phyloP scores from a whole-genome alignment of 805 yeast species.

The Hanseniaspora valbyensis region DNA sequence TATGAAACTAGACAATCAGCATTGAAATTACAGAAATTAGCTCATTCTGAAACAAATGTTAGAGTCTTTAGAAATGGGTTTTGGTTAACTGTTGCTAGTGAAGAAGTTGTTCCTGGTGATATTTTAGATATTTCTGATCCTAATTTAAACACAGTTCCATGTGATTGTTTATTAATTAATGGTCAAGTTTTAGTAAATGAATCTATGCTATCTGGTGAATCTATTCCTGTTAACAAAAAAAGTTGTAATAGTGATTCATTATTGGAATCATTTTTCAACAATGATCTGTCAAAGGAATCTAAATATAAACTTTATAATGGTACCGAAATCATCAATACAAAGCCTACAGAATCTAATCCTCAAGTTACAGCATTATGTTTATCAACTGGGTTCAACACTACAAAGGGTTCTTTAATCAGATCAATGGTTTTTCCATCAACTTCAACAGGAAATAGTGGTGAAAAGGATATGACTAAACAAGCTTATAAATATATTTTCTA shows the following conservation, averaged over 20 bases:
- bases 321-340: slow-evolving; percentile 74
- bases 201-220: slow-evolving; percentile 95
- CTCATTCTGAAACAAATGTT: slow-evolving; percentile 65
- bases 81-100: slow-evolving; percentile 72
- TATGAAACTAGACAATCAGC: slow-evolving; percentile 76
- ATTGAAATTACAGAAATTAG: slow-evolving; percentile 58
- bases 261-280: slow-evolving; percentile 25
- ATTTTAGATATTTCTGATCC: slow-evolving; percentile 88
- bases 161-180: slow-evolving; percentile 74
- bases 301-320: slow-evolving; percentile 77
- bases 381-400: slow-evolving; percentile 86
- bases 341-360: slow-evolving; percentile 43
- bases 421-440: slow-evolving; percentile 97
- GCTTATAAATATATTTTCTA: slow-evolving; percentile 93
- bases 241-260: slow-evolving; percentile 45
- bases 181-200: slow-evolving; percentile 97
- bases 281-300: slow-evolving; percentile 27
- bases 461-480: slow-evolving; percentile 76
- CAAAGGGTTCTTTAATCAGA: slow-evolving; percentile 85
- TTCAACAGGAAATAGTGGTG: slow-evolving; percentile 40
- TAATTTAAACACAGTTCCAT: slow-evolving; percentile 59
- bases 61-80: slow-evolving; percentile 87
- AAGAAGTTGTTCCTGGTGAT: slow-evolving; percentile 90
- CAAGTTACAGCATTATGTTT: slow-evolving; percentile 75
- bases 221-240: slow-evolving; percentile 84